phyloP scores from a whole-genome alignment of 208 protist species.

The Phytomonas sp. region DNA sequence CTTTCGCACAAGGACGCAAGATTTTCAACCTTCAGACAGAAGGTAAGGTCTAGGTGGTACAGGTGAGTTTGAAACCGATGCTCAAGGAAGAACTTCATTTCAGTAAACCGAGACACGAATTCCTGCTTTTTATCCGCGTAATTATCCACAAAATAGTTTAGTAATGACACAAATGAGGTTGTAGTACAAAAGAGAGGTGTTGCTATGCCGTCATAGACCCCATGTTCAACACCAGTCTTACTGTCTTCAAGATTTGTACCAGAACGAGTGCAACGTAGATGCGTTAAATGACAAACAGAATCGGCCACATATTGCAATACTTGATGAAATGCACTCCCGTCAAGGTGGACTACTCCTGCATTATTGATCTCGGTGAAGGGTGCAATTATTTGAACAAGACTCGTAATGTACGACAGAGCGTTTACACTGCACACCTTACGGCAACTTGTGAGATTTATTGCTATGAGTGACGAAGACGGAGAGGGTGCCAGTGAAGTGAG shows the following conservation, averaged over 20 bases:
- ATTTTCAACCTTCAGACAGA: slow-evolving; percentile 23
- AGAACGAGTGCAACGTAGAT: not conserved
- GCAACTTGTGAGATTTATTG: slow-evolving; percentile 42
- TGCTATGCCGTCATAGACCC: not conserved
- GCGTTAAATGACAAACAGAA: not conserved
- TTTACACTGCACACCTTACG: slow-evolving; percentile 24
- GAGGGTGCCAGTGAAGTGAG: not conserved
- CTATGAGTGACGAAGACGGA: slow-evolving; percentile 20
- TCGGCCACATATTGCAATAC: not conserved
- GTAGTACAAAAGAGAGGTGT: not conserved
- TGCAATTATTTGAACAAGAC: slow-evolving; percentile 39
- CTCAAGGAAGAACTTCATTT: not conserved
- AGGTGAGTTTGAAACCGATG: slow-evolving; percentile 26
- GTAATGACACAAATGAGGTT: not conserved
- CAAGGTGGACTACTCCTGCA: slow-evolving; percentile 21
- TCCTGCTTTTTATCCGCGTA: not conserved
- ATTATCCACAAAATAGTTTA: not conserved
- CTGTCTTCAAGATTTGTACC: not conserved
- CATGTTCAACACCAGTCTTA: not conserved
- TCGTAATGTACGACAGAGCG: slow-evolving; percentile 24
- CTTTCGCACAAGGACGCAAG: slow-evolving; percentile 20
- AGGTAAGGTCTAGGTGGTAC: slow-evolving; percentile 56
- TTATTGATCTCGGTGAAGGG: slow-evolving; percentile 33
- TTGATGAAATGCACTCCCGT: slow-evolving; percentile 16
- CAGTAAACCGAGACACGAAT: not conserved